Evolutionary conservation across 1,284 basidiomycete species (phyloP), one percentile per base, ranked within the genome.

Genomic region (Microstroma glucosiphilum): DNA sequence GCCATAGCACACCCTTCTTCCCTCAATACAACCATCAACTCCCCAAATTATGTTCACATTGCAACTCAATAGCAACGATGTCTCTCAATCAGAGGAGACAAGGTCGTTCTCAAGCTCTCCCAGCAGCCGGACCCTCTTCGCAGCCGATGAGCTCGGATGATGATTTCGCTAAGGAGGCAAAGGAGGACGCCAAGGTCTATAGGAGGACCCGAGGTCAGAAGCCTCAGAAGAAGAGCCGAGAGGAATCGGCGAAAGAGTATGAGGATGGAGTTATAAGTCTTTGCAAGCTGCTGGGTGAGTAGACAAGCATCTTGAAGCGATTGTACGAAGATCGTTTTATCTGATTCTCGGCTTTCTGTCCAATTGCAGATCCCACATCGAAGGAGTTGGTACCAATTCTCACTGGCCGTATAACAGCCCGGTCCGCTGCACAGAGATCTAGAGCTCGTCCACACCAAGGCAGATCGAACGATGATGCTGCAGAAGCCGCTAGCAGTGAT

Each of bases 151-250:
- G 23, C 46, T 15, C 26, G 17, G 58, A 59, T n/a, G 58, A 59
- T 49, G 58, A 51, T 43, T 59, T 59, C 21, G 26, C 54, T 6
- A 2, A 53, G 40, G 58, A 59, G 15, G 58, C 58, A 40, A 19
- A 9, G n/a, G 17, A 59, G 26, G 58, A 59, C 25, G 13, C 23
- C 4, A 11, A 58, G 40, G 21, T n/a, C 25, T 58, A 58, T 15
- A 23, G n/a, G 30, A 37, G 9, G 30, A 4, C 30, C 3, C 30
- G 30, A 3, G 30, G 30, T 9, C 4, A 37, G 25, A 58, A 58
- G 40, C 40, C 25, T 6, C 2, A 26, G 21, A 54, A 25, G 51
- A 54, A 54, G 51, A 19, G 19, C 21, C 51, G 25, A 21, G 17
- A 54, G 51, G 51, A 54, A 6, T 15, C 13, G 6, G 19, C 7